Conservation (phyloP, 371 early-diverging fungal genomes). For the Circinella minor region DNA sequence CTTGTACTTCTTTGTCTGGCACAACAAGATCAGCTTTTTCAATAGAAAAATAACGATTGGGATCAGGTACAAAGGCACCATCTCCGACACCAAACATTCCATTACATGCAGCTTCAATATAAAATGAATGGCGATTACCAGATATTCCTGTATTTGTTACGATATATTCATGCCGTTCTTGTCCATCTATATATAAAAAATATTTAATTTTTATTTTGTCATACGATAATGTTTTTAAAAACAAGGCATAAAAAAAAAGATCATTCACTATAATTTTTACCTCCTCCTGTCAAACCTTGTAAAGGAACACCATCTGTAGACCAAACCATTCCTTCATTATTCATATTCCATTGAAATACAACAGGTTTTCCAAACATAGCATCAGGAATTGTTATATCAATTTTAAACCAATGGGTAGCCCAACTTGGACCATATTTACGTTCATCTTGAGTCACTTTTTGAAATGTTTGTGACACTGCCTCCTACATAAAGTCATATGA, state of each 20-base stretch:
- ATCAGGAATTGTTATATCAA: conserved; percentile 68
- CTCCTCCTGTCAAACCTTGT: conserved; percentile 89
- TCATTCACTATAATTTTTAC: conserved; percentile 21
- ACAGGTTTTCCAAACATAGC: conserved; percentile 70
- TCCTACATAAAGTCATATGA: conserved; percentile 29
- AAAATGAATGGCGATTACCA: conserved; percentile 72
- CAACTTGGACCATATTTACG: conserved; percentile 57
- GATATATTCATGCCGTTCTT: conserved; percentile 78
- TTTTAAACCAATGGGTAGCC: conserved; percentile 92
- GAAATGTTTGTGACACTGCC: conserved; percentile 44
- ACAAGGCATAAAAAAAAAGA: not conserved
- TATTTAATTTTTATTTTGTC: not conserved
- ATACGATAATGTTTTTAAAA: no score
- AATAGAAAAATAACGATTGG: conserved; percentile 59
- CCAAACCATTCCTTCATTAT: conserved; percentile 91
- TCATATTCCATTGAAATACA: conserved; percentile 82
- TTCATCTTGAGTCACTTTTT: conserved; percentile 30
- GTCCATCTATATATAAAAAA: conserved; percentile 40
- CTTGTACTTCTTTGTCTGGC: conserved; percentile 67
- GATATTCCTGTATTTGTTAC: conserved; percentile 66
- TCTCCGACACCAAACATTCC: conserved; percentile 89
- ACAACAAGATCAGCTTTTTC: conserved; percentile 72
- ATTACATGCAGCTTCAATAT: conserved; percentile 93
- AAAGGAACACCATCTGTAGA: conserved; percentile 79
- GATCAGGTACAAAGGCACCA: conserved; percentile 73